A percentile compares a stretch with the other conserved stretches of the same genome.
Conservation (phyloP, 169 alveolate species). For the Cryptosporidium xiaoi region DNA sequence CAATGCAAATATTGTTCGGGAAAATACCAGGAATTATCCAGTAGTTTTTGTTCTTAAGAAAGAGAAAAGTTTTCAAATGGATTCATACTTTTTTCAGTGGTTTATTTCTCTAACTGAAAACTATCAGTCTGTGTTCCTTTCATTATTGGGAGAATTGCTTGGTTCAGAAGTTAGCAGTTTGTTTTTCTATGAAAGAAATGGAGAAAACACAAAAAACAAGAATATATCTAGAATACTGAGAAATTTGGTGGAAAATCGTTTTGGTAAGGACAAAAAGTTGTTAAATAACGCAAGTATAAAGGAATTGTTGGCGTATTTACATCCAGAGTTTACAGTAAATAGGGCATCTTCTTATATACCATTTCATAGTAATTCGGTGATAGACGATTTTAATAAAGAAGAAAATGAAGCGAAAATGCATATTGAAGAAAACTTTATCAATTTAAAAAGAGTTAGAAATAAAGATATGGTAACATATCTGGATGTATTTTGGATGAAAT, state of each 20-base stretch:
- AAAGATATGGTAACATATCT: constrained; percentile 20
- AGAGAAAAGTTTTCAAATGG: constrained; percentile 51
- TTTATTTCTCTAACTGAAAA: constrained; percentile 29
- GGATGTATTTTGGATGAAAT: constrained; percentile 67
- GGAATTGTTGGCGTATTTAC: too few relatives aligned
- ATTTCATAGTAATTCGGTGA: too few relatives aligned
- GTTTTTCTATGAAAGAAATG: constrained; percentile 13
- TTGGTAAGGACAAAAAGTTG: not conserved
- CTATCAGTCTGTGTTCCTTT: constrained; percentile 36
- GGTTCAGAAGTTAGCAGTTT: constrained; percentile 39
- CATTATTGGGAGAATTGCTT: constrained; percentile 39
- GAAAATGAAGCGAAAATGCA: not conserved
- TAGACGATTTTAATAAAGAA: too few relatives aligned
- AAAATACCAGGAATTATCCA: constrained; percentile 6
- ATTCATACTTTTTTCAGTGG: constrained; percentile 62
- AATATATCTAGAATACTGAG: not conserved
- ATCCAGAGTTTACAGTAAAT: too few relatives aligned
- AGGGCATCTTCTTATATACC: too few relatives aligned
- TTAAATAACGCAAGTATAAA: not conserved
- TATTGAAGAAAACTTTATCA: too few relatives aligned
- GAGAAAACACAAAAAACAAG: not conserved
- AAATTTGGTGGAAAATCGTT: too few relatives aligned
- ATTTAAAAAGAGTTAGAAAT: too few relatives aligned
- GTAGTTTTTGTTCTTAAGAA: constrained; percentile 1
- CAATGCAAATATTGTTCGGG: not conserved